Base-by-base conservation (phyloP, 176 grass and related monocot genomes). In the Calamus simplicifolius region DNA sequence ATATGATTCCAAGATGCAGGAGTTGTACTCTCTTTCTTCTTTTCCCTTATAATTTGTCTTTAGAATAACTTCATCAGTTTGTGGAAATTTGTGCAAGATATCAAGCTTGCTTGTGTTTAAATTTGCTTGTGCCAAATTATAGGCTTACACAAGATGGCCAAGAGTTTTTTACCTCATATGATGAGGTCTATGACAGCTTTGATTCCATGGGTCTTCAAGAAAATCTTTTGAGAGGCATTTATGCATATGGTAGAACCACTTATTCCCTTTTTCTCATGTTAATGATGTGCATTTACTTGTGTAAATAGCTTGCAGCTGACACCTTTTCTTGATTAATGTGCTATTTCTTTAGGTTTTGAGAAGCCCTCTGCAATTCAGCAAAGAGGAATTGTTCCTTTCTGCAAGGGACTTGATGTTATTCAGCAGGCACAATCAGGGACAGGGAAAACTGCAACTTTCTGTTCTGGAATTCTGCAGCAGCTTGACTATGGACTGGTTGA, bases 291-390 rank as follows among this genome's bases (percentile, higher is more conserved):
- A 7, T 43, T 31, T 31, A 31, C 3, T 31, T 43, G 3, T 43
- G 35, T 12, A 43, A 43, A 12, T 43, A 43, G 35, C 12, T 43
- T 43, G 10, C 12, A 2, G 35, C 8, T 43, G 7, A 43, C 10
- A 43, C 35, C 35, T 13, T 43, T 31, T 43, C 35, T 43, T 43
- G 35, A 43, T 43, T 43, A 43, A 38, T 38, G 31, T 38, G 31
- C 31, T 38, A 8, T 43, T 43, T 43, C 1, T 60, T 31, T 18
- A 60, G 57, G 57, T 60, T 60, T 60, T 38, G 58, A 60, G 29
- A 60, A 60, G 58, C 58, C 58, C n/a, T 60, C 58, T 17, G 58
- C 58, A 60, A 60, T 60, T 28, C 58, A 60, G 58, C 58, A 60
- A 60, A 60, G 58, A 35, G 58, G 27, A 60, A 35, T 60, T 35